These are phyloP conservation scores for Cytospora mali DNA, from an alignment of 2,329 filamentous ascomycete genomes.

Conservation along the genomic window DNA sequence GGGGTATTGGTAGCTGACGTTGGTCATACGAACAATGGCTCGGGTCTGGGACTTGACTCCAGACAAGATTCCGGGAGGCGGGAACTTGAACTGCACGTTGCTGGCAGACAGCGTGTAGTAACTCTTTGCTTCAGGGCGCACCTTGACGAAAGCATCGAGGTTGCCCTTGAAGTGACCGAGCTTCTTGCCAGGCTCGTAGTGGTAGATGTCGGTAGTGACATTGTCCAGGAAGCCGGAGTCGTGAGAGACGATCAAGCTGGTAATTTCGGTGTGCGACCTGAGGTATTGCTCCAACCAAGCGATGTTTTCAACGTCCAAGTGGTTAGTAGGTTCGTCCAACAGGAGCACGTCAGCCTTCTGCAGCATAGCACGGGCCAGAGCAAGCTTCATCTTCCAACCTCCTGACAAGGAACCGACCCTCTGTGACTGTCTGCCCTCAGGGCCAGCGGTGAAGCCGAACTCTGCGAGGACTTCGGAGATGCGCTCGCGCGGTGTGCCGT, in stretches of 20 bases:
- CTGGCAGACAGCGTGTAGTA: slow-evolving; percentile 95
- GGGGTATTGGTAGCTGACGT: slow-evolving; percentile 94
- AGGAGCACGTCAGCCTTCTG: slow-evolving; percentile 95
- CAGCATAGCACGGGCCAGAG: slow-evolving; percentile 93
- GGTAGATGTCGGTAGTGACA: slow-evolving; percentile 98
- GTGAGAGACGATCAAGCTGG: slow-evolving; percentile 96
- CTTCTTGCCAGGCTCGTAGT: slow-evolving; percentile 97
- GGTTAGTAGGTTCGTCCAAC: slow-evolving; percentile 98
- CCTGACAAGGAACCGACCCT: slow-evolving; percentile 93
- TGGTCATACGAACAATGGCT: slow-evolving; percentile 92
- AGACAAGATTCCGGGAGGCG: slow-evolving; percentile 87
- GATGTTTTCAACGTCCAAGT: slow-evolving; percentile 94
- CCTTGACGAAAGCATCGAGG: slow-evolving; percentile 79
- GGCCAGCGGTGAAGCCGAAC: slow-evolving; percentile 90
- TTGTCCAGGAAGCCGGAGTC: slow-evolving; percentile 97
- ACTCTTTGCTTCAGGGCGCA: slow-evolving; percentile 92
- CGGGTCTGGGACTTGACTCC: slow-evolving; percentile 95
- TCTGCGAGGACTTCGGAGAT: slow-evolving; percentile 84
- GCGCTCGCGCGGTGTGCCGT: slow-evolving; percentile 66
- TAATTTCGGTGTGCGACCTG: slow-evolving; percentile 94
- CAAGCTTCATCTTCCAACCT: slow-evolving; percentile 99
- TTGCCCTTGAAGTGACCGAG: slow-evolving; percentile 84
- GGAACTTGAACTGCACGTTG: slow-evolving; percentile 96
- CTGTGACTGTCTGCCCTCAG: slow-evolving; percentile 84
- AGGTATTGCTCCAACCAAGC: slow-evolving; percentile 96